Evolutionary conservation across 192 early-diverging fungal genomes (phyloP), one percentile per base, ranked within the genome.

Genomic region (Coemansia sp.): DNA sequence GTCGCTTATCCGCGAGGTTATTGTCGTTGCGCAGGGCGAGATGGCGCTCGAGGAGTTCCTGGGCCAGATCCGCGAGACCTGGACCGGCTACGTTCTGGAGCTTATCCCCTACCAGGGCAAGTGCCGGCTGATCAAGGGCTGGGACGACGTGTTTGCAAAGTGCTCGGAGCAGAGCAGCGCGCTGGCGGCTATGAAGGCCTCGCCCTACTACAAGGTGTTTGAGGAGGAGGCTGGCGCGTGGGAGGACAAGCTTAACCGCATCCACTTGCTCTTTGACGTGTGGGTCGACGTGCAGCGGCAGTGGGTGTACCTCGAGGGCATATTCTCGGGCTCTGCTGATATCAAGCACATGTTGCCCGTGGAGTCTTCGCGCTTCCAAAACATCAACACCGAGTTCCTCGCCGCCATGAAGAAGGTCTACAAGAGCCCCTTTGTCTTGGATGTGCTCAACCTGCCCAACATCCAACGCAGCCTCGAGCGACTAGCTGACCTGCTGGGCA

Each of bases 241-340:
- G 96, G 97, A 99, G 77, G 96, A 99, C 69, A 95, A 95, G 74
- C 87, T 99, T 60, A 99, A 95, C 77, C 90, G 96, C 33, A 89
- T 99, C 41, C 95, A 98, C 72, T 86, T 95, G 39, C 89, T 99
- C 44, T 97, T 99, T 76, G 97, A 99, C 86, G 93, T 98, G 6
- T 99, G 98, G 98, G 96, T 98, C 53, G 97, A 99, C 80, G 98
- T 99, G 40, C 98, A 99, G 85, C 91, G 98, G 44, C 98, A 99
- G 76, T 99, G 97, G 97, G 98, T 99, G 22, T 99, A 99, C 73
- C 84, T 99, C 41, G 97, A 99, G 75, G 98, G 97, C 41, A 98
- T 99, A 62, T 99, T 99, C 74, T 91, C 93, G 43, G 92, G 95
- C 62, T 97, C 92, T 64, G 94, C 91, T 7, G 97, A 99, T 69